Evolutionary conservation across 148 eudicot species (phyloP).

Genomic region (Camellia sinensis): DNA sequence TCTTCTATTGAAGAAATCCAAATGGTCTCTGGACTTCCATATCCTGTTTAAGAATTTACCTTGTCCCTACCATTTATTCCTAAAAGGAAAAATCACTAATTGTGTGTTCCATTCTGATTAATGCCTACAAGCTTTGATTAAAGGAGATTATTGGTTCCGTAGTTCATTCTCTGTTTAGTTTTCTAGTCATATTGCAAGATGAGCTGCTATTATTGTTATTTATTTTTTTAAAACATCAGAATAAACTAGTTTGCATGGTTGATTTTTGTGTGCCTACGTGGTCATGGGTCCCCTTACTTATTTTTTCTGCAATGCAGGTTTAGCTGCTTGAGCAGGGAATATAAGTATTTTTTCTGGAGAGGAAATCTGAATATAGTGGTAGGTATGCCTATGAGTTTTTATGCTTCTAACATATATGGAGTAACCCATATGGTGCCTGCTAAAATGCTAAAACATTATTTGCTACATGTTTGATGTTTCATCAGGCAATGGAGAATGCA

Average conservation of each 20-base stretch:
- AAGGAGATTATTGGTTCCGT: background rate
- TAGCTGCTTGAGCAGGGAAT: conserved; percentile 82
- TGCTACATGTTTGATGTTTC: conserved; percentile 27
- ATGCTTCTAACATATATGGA: background rate
- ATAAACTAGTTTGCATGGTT: background rate
- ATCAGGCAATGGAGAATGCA: conserved; percentile 81
- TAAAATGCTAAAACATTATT: background rate
- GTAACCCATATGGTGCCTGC: background rate
- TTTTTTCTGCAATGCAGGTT: conserved; percentile 45
- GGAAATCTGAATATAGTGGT: conserved; percentile 65
- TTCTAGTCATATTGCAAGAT: background rate
- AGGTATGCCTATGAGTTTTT: conserved; percentile 14
- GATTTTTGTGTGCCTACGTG: conserved; percentile 2
- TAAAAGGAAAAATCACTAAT: background rate
- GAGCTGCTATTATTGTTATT: too few species aligned
- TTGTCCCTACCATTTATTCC: background rate
- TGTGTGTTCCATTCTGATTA: background rate
- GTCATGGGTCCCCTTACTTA: conserved; percentile 2
- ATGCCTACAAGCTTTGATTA: background rate
- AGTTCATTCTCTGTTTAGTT: background rate
- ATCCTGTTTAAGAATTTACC: background rate
- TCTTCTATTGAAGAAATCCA: conserved; percentile 2
- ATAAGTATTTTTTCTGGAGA: conserved; percentile 88
- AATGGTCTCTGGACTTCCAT: conserved; percentile 2
- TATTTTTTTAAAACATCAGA: background rate